A percentile compares a stretch with the other conserved stretches of the same genome.
These are phyloP conservation scores for Hypoxylon sp. DNA, from an alignment of 2,329 filamentous ascomycete genomes.

Conservation along the genomic window DNA sequence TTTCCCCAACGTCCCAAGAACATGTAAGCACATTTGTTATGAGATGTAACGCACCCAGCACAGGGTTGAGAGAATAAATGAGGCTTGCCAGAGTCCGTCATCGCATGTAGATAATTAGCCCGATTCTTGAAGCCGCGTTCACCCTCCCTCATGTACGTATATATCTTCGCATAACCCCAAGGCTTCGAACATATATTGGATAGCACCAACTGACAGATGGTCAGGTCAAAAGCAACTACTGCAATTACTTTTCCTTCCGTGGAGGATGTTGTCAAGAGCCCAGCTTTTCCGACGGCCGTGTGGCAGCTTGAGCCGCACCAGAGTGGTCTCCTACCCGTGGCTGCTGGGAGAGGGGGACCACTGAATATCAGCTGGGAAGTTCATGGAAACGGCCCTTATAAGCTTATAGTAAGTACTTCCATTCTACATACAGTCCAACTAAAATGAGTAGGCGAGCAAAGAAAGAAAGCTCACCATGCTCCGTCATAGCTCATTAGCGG, in stretches of 20 bases:
- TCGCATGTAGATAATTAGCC: not conserved
- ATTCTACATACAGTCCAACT: constrained; percentile 3
- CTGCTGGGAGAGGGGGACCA: constrained; percentile 78
- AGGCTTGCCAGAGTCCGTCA: not conserved
- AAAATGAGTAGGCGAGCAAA: not conserved
- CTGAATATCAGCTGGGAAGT: constrained; percentile 83
- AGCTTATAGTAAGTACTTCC: constrained; percentile 74
- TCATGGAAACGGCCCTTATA: constrained; percentile 78
- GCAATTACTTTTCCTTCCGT: constrained; percentile 43
- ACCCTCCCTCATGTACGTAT: constrained; percentile 1
- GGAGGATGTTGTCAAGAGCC: constrained; percentile 61
- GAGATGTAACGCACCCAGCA: too few relatives aligned
- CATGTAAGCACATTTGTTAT: too few relatives aligned
- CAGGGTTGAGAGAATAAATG: too few relatives aligned
- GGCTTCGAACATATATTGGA: not conserved
- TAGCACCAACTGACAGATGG: constrained; percentile 4
- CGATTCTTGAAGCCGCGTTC: not conserved
- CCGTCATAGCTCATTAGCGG: constrained; percentile 79
- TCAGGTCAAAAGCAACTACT: constrained; percentile 16
- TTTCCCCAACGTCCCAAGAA: too few relatives aligned
- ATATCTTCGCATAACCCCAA: not conserved
- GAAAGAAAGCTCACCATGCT: constrained; percentile 7
- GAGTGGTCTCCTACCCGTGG: constrained; percentile 72
- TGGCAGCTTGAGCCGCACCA: constrained; percentile 77
- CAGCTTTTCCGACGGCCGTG: constrained; percentile 73